Evolutionary conservation across 2,329 filamentous ascomycete genomes (phyloP).

Genomic region (Cladosporium phlei): DNA sequence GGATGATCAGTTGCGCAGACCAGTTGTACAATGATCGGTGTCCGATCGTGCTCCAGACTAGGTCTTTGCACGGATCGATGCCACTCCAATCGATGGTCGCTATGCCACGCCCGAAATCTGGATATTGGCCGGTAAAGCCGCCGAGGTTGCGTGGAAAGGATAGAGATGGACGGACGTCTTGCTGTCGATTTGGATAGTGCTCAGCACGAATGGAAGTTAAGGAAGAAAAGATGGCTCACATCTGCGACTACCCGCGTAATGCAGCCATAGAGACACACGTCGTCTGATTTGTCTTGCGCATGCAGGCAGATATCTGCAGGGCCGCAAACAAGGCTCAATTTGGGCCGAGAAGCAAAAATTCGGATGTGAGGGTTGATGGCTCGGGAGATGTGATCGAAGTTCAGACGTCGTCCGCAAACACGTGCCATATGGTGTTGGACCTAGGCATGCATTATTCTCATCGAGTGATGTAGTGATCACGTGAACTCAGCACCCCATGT

Average conservation of each 20-base stretch:
- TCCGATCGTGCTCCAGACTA: neutral
- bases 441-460: no score
- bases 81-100: conserved; percentile 8
- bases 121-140: conserved; percentile 4
- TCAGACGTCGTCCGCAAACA: no score
- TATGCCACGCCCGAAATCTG: neutral
- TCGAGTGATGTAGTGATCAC: neutral
- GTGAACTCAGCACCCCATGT: no score
- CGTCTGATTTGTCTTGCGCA: neutral
- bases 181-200: no score
- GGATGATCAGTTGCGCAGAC: neutral
- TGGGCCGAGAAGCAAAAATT: no score
- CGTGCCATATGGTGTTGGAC: no score
- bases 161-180: neutral
- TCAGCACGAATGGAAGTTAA: no score
- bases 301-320: neutral
- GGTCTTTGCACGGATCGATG: neutral
- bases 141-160: neutral
- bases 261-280: neutral
- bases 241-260: conserved; percentile 2
- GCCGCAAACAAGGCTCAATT: no score
- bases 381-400: no score
- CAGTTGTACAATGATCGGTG: conserved; percentile 2
- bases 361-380: no score
- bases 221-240: neutral